Conservation (phyloP, 1,284 basidiomycete genomes). For the Takashimella tepidaria region DNA sequence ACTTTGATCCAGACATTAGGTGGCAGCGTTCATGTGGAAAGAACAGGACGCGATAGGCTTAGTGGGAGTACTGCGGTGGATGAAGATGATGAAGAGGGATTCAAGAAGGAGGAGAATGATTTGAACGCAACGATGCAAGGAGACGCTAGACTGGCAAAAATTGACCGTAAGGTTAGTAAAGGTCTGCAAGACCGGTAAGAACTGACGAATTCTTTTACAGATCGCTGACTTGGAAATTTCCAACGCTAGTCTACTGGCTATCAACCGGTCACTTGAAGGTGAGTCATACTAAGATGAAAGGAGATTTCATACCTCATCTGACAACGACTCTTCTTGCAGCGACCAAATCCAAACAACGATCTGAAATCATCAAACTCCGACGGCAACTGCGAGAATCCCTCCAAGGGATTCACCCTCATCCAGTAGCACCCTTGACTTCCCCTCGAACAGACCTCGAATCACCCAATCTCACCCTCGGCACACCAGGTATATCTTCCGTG, state of each 20-base stretch:
- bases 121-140: slow-evolving; percentile 10
- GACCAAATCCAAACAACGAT: slow-evolving; percentile 40
- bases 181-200: not conserved
- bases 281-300: not conserved
- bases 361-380: slow-evolving; percentile 39
- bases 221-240: slow-evolving; percentile 46
- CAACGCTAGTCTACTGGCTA: slow-evolving; percentile 42
- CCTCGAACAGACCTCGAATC: not conserved
- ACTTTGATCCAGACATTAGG: not conserved
- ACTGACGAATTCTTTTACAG: slow-evolving; percentile 13
- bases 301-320: not conserved
- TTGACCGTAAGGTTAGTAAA: slow-evolving; percentile 38
- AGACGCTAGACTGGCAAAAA: slow-evolving; percentile 28
- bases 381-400: slow-evolving; percentile 34
- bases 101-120: slow-evolving; percentile 9
- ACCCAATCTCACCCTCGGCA: not conserved
- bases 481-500: not conserved
- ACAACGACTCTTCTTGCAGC: slow-evolving; percentile 18
- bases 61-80: slow-evolving; percentile 11
- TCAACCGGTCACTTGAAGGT: slow-evolving; percentile 45
- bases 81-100: slow-evolving; percentile 2
- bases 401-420: slow-evolving; percentile 2
- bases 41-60: slow-evolving; percentile 3
- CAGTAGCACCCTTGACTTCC: not conserved
- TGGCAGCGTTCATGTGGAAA: not conserved